Base-by-base conservation (phyloP, 352 stramenopile species). In the Phytophthora colocasiae region DNA sequence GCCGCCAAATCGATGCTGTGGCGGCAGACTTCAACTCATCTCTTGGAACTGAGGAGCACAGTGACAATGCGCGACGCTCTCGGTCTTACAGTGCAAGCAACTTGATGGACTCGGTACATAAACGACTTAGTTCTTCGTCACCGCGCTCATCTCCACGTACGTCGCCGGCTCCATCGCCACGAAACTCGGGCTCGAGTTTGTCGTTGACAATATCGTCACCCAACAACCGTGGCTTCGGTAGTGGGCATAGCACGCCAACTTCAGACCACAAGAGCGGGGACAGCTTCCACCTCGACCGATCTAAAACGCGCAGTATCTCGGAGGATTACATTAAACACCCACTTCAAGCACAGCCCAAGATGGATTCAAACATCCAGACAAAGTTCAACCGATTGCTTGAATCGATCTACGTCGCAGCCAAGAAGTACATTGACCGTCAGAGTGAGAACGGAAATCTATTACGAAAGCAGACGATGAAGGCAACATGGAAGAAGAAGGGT, bases 401-500 rank as follows among this genome's bases (percentile, higher is more conserved):
- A 52, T 95, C 89, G 22, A 85, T 96, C 38, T 96, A 96, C 57
- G 77, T 87, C 3, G 89, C 81, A 11, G 89, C 89, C 11, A 96
- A 96, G 58, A 84, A 81, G 47, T 96, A 96, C 63, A 95, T 95
- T 45, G 87, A 93, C 32, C 78, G 64, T 7, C 83, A 92, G 60
- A 89, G 78, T 17, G 63, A 84, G 26, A 78, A 75, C n/a, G 86
- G 81, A 1, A 90, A 81, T 47, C 54, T 90, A 46, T 44, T 93
- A 19, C 78, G 83, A 24, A 92, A 86, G 41, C 77, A 90, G 56
- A 80, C 80, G 12, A 72, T 81, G 22, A 82, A 91, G 47, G 89
- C 89, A 19, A 95, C 87, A 41, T 96, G 89, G 89, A 96, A 96
- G 76, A 96, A 96, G 72, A 95, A 95, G 59, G 89, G 89, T 1